Base-by-base conservation (phyloP, 805 yeast genomes). In the Deakozyma indianensis region DNA sequence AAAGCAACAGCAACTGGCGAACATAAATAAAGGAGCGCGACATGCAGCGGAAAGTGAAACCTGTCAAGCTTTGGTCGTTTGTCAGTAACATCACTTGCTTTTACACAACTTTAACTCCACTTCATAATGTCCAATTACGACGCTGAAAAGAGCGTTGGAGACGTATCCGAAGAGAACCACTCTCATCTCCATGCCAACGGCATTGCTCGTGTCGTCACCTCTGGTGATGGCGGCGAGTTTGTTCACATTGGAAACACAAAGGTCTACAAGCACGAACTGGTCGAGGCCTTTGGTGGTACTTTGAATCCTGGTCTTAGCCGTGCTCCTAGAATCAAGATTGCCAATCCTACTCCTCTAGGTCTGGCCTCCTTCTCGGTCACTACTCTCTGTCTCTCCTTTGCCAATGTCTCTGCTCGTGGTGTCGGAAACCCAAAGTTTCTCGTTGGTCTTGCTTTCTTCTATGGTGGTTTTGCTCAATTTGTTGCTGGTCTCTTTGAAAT, bases 161-260 rank as follows among this genome's bases (percentile, higher is more conserved):
- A 25, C 28, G 14, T 9, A 7, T 25, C 28, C 14, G 28, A 25
- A 14, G 14, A 7, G 11, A 14, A 25, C 28, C 28, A 25, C 11
- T 25, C 28, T 14, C 11, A 14, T 14, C 14, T 25, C 28, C 28
- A 25, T 14, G 28, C 7, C 38, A 32, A 5, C 18, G 38, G 38
- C 38, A n/a, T 32, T 7, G 11, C 38, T 11, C 38, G 38, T 20
- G 16, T 32, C 38, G 16, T 11, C 7, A 32, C 38, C 38, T 32
- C 38, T 9, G 38, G 38, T n/a, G 38, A 22, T 23, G 53, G 78
- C 53, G 77, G 77, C 38, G 81, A 80, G 41, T 78, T 75, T 57
- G 69, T 85, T 47, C 75, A 68, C 50, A 74, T 85, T 51, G 95
- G 95, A 3, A 71, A 77, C 54, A 78, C 80, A 50, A 78, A 74